phyloP scores from a whole-genome alignment of 805 yeast species.

The Deakozyma indianensis region DNA sequence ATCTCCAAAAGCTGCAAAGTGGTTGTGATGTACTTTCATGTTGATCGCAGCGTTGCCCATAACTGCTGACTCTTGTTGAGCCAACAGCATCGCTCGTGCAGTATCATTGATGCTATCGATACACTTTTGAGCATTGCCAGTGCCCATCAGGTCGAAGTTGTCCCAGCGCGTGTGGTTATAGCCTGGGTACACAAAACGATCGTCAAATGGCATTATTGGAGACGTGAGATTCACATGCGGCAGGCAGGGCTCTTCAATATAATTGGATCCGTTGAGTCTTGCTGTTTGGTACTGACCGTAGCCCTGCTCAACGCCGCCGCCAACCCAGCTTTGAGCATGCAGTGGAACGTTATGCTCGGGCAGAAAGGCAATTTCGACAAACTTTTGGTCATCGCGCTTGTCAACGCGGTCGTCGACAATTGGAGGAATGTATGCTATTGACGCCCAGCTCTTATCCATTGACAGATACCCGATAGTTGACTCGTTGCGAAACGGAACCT shows the following conservation, averaged over 20 bases:
- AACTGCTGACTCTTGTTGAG: not conserved
- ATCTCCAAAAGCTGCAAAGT: not conserved
- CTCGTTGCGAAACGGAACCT: not conserved
- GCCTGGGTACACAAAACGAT: not conserved
- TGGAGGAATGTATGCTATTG: not conserved
- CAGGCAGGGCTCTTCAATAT: not conserved
- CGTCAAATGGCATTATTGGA: not conserved
- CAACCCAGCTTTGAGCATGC: not conserved
- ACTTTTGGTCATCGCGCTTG: not conserved
- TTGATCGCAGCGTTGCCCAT: not conserved
- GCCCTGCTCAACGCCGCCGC: not conserved
- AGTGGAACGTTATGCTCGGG: not conserved
- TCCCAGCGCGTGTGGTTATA: not conserved
- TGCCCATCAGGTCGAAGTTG: not conserved
- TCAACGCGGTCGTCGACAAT: not conserved
- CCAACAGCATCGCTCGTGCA: not conserved
- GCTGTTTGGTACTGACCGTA: not conserved
- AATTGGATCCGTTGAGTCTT: not conserved
- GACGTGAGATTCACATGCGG: not conserved
- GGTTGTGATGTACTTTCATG: not conserved
- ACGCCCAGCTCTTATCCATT: not conserved
- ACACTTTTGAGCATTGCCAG: slow-evolving; percentile 1
- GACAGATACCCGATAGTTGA: not conserved
- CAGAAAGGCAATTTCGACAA: not conserved
- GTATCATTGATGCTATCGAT: not conserved